Percentiles rank a stretch among this genome's conserved stretches.
These are phyloP conservation scores for Zoysia matrella DNA, from an alignment of 202 grass and related monocot species.

Conservation along the genomic window DNA sequence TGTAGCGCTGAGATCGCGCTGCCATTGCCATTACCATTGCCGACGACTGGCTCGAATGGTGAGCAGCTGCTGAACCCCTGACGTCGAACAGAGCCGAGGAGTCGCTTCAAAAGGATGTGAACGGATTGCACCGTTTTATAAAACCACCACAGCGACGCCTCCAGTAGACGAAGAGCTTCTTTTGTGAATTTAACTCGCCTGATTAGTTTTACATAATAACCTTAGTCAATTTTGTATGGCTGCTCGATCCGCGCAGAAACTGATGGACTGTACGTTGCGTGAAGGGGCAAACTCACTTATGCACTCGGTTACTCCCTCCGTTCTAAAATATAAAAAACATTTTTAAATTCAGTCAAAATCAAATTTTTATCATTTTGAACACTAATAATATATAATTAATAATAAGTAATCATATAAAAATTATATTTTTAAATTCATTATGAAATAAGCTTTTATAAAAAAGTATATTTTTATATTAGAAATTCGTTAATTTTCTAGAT, in stretches of 20 bases:
- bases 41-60: no score
- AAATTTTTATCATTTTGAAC: no score
- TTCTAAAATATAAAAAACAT: no score
- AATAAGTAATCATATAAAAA: no score
- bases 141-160: not conserved
- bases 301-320: no score
- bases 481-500: no score
- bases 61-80: not conserved
- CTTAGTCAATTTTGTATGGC: conserved; percentile 9
- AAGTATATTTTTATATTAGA: no score
- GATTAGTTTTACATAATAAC: not conserved
- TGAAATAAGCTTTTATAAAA: no score
- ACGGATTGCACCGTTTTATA: conserved; percentile 8
- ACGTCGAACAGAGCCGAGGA: no score
- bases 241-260: not conserved
- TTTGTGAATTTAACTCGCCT: conserved; percentile 5
- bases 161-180: not conserved
- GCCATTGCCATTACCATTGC: conserved; percentile 1
- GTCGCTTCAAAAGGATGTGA: not conserved
- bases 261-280: not conserved
- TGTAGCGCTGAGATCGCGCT: conserved; percentile 29
- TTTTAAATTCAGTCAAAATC: no score
- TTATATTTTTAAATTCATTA: no score
- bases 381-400: no score
- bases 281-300: not conserved